These are phyloP conservation scores for Somion occarium DNA, from an alignment of 1,284 basidiomycete species.

Conservation along the genomic window DNA sequence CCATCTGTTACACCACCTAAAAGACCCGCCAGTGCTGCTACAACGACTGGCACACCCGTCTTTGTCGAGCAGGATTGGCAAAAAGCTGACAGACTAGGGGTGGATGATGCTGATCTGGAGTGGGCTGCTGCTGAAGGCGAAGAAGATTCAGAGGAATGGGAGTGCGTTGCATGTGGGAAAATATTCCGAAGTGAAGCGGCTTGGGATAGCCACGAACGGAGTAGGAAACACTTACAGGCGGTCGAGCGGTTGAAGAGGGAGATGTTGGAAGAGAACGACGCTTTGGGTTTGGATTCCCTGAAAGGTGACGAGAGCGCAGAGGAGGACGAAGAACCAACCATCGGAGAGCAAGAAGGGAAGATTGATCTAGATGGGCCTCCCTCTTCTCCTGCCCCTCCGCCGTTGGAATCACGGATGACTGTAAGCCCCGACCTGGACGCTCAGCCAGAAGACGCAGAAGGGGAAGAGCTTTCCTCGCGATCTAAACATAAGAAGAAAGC, in stretches of 20 bases:
- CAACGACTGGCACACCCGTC: constrained; percentile 24
- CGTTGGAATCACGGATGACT: background rate
- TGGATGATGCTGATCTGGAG: constrained; percentile 56
- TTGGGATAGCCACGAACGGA: constrained; percentile 95
- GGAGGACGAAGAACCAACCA: background rate
- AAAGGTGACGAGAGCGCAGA: background rate
- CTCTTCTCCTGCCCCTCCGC: background rate
- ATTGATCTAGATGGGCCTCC: too few species aligned
- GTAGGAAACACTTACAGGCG: constrained; percentile 91
- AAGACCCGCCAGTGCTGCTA: constrained; percentile 13
- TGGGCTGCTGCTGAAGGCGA: constrained; percentile 66
- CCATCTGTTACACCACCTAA: constrained; percentile 20
- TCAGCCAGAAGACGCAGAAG: constrained; percentile 12
- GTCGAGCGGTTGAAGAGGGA: constrained; percentile 70
- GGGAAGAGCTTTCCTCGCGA: constrained; percentile 10
- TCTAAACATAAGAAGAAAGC: constrained; percentile 1
- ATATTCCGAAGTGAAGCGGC: constrained; percentile 89
- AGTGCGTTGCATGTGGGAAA: constrained; percentile 96
- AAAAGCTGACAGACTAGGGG: constrained; percentile 38
- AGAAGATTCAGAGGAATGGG: constrained; percentile 76
- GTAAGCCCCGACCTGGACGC: constrained; percentile 14
- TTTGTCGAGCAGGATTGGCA: constrained; percentile 87
- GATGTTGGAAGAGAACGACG: constrained; percentile 77
- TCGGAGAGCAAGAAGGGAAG: background rate
- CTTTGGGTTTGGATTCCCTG: constrained; percentile 32